These are phyloP conservation scores for Dactylellina sp. DNA, from an alignment of 2,329 filamentous ascomycete species.

Conservation along the genomic window DNA sequence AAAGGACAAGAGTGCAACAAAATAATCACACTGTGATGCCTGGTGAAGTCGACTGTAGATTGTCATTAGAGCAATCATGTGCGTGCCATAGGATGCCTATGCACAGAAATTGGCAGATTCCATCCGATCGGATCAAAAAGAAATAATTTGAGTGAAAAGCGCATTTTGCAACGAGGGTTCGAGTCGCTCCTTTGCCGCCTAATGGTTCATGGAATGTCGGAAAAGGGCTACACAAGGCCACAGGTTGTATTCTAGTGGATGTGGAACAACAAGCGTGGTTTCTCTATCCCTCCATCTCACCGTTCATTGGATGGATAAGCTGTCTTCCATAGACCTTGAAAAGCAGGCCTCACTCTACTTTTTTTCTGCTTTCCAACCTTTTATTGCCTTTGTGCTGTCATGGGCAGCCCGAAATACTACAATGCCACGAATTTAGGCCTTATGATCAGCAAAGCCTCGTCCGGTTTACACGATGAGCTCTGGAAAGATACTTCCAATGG, in stretches of 20 bases:
- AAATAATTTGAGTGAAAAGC: neutral
- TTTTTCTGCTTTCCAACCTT: constrained; percentile 72
- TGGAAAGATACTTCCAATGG: neutral
- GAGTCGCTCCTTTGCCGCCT: constrained; percentile 6
- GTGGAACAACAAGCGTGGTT: constrained; percentile 51
- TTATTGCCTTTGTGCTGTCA: constrained; percentile 77
- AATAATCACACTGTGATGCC: too few relatives aligned
- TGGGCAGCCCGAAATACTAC: constrained; percentile 78
- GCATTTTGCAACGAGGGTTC: neutral
- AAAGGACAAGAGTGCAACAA: neutral
- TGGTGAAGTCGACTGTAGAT: too few relatives aligned
- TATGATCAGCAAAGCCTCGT: constrained; percentile 27
- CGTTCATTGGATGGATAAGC: constrained; percentile 11
- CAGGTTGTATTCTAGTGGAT: constrained; percentile 12
- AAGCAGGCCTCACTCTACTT: constrained; percentile 24
- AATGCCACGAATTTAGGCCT: constrained; percentile 41
- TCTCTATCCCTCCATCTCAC: constrained; percentile 13
- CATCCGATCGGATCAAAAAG: neutral
- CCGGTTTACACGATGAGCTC: neutral
- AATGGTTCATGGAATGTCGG: neutral
- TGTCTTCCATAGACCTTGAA: constrained; percentile 9
- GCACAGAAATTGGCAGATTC: constrained; percentile 10
- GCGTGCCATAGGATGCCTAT: constrained; percentile 7
- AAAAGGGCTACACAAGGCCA: constrained; percentile 24
- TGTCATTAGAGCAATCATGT: neutral